Conservation (phyloP, 1,284 basidiomycete genomes). For the Heterobasidion irregulare region DNA sequence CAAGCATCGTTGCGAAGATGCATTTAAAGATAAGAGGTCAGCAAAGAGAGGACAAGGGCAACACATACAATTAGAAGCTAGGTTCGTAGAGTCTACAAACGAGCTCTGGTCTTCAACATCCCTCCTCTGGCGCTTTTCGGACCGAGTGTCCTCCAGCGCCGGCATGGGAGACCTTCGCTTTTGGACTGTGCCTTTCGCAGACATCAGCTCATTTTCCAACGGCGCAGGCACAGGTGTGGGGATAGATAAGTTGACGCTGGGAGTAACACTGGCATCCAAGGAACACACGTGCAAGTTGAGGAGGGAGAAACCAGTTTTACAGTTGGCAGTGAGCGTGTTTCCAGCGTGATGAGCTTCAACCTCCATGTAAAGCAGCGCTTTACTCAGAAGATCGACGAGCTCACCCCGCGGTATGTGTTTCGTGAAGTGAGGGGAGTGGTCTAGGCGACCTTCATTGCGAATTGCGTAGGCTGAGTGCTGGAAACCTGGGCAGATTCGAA, state of each 20-base stretch:
- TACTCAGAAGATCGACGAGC: slow-evolving; percentile 71
- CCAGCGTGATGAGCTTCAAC: slow-evolving; percentile 74
- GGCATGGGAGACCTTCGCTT: slow-evolving; percentile 11
- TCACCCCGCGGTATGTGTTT: slow-evolving; percentile 78
- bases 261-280: slow-evolving; percentile 23
- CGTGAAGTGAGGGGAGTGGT: slow-evolving; percentile 53
- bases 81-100: slow-evolving; percentile 16
- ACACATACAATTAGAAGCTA: neutral
- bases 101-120: slow-evolving; percentile 15
- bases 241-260: neutral
- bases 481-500: slow-evolving; percentile 42
- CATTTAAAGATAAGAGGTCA: neutral
- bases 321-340: slow-evolving; percentile 48
- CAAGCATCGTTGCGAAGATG: neutral
- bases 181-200: neutral
- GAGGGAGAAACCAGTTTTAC: slow-evolving; percentile 61
- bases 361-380: slow-evolving; percentile 76
- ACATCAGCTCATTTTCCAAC: neutral
- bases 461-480: slow-evolving; percentile 72
- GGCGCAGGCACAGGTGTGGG: neutral
- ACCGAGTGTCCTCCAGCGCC: slow-evolving; percentile 15
- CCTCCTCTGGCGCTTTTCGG: slow-evolving; percentile 22
- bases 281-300: slow-evolving; percentile 64
- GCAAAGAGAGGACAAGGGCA: neutral
- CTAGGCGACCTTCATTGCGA: slow-evolving; percentile 60